These are phyloP conservation scores for Mycena kentingensis DNA, from an alignment of 768 basidiomycete genomes.

Conservation along the genomic window DNA sequence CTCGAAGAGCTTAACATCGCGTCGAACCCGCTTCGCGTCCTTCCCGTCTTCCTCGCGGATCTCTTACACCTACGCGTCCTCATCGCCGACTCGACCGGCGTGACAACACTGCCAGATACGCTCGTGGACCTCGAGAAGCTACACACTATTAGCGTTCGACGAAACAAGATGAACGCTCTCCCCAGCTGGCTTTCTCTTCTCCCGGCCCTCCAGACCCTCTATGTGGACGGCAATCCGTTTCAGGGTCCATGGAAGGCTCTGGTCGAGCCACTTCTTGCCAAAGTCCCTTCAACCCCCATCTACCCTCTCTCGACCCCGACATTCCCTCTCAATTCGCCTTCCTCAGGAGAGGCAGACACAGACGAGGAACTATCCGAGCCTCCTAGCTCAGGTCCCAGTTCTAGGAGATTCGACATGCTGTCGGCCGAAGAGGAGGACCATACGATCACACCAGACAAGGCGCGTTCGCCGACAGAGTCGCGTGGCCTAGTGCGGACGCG, in stretches of 20 bases:
- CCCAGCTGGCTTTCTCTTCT: constrained; percentile 96
- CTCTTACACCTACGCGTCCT: constrained; percentile 80
- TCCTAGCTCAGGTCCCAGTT: constrained; percentile 40
- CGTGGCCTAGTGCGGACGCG: constrained; percentile 67
- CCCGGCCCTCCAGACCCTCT: constrained; percentile 79
- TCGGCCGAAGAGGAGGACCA: constrained; percentile 68
- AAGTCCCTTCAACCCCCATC: constrained; percentile 56
- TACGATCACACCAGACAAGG: constrained; percentile 69
- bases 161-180: constrained; percentile 85
- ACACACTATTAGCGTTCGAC: constrained; percentile 85
- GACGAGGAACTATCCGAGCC: constrained; percentile 63
- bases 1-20: constrained; percentile 95
- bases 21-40: constrained; percentile 85
- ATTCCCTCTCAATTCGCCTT: constrained; percentile 51
- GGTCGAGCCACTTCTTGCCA: constrained; percentile 79
- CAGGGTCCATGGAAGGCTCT: constrained; percentile 91
- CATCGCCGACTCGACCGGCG: constrained; percentile 89
- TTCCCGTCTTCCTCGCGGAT: constrained; percentile 86
- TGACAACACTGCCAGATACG: constrained; percentile 73
- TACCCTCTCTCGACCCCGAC: constrained; percentile 70
- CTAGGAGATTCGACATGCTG: constrained; percentile 18
- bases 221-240: constrained; percentile 96
- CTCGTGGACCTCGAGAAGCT: constrained; percentile 75
- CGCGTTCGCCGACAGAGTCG: constrained; percentile 39
- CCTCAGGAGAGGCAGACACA: constrained; percentile 38